These are phyloP conservation scores for Emergomyces africanus DNA, from an alignment of 2,329 filamentous ascomycete genomes.

Conservation along the genomic window DNA sequence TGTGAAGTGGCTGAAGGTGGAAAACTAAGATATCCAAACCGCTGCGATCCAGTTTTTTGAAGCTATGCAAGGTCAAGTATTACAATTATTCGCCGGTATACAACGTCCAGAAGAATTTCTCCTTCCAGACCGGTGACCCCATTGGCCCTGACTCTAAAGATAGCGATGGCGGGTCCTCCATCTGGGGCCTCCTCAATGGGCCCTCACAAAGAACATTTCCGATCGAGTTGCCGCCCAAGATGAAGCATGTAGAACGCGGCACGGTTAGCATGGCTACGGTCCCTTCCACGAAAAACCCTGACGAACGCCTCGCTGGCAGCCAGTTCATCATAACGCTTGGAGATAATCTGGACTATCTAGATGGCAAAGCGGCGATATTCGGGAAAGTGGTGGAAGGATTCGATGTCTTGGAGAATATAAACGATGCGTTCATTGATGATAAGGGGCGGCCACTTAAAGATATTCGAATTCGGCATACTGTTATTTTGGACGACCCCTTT, in stretches of 20 bases:
- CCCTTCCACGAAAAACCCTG: conserved; percentile 60
- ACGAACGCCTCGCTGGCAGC: conserved; percentile 70
- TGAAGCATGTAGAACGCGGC: conserved; percentile 79
- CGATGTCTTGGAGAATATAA: conserved; percentile 86
- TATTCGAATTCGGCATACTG: conserved; percentile 86
- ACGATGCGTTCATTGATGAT: conserved; percentile 74
- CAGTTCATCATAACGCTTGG: conserved; percentile 91
- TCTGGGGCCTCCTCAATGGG: conserved; percentile 73
- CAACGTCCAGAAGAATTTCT: conserved; percentile 87
- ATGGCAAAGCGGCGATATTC: conserved; percentile 90
- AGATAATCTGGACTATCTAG: conserved; percentile 77
- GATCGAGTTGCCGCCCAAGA: conserved; percentile 71
- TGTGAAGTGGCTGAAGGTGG: conserved; percentile 40
- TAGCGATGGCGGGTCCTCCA: conserved; percentile 84
- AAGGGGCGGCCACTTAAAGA: conserved; percentile 81
- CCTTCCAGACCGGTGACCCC: conserved; percentile 90
- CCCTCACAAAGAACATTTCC: conserved; percentile 63
- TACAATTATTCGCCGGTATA: conserved; percentile 96
- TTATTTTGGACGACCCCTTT: conserved; percentile 84
- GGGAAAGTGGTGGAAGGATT: conserved; percentile 94
- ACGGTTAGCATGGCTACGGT: conserved; percentile 98
- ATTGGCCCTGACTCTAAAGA: conserved; percentile 71
- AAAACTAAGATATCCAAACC: conserved; percentile 37
- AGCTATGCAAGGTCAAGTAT: conserved; percentile 98
- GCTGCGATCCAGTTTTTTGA: conserved; percentile 61